These are phyloP conservation scores for Cyphellophora attinorum DNA, from an alignment of 2,329 filamentous ascomycete species.

Conservation along the genomic window DNA sequence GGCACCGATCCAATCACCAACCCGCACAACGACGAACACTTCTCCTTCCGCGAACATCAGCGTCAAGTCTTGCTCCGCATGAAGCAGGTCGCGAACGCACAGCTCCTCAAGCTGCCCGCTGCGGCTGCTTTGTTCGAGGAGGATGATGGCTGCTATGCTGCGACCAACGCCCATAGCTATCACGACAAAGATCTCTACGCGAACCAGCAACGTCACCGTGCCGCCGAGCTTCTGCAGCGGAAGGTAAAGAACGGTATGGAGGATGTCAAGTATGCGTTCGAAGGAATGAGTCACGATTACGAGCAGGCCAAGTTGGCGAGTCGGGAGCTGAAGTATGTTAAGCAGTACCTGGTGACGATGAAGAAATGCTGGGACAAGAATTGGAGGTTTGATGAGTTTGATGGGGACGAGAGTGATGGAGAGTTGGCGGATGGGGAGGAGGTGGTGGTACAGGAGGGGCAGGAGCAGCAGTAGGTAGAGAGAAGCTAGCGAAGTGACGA, in stretches of 20 bases:
- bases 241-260: neutral
- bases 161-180: no score
- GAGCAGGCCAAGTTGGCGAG: neutral
- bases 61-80: neutral
- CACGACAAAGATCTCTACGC: neutral
- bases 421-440: neutral
- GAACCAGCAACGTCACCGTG: neutral
- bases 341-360: neutral
- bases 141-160: no score
- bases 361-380: slow-evolving; percentile 1
- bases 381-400: neutral
- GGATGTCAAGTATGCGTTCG: neutral
- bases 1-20: neutral
- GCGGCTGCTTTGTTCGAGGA: neutral
- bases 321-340: neutral
- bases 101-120: neutral
- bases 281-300: neutral
- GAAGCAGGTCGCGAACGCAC: neutral
- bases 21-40: neutral
- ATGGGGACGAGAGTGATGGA: neutral
- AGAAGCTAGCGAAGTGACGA: no score
- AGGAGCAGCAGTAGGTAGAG: neutral
- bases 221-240: neutral
- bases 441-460: no score
- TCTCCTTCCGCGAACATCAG: neutral